Conservation (phyloP, 139 green algal species). For the Chlorella sorokiniana region DNA sequence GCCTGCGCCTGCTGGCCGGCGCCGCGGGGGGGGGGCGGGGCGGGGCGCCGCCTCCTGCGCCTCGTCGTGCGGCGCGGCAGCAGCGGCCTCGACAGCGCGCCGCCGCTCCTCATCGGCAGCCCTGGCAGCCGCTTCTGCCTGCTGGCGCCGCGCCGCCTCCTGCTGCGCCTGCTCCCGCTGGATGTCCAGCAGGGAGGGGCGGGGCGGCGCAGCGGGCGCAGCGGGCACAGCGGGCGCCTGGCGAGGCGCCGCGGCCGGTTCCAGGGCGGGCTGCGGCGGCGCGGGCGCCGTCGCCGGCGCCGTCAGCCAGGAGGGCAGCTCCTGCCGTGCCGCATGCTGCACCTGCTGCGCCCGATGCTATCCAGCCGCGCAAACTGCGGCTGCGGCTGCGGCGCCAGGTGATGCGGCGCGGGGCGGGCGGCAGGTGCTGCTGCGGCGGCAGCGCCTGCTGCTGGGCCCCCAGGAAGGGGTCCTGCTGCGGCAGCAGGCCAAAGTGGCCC, state of each 20-base stretch:
- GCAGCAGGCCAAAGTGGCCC: slow-evolving; percentile 26
- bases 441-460: slow-evolving; percentile 7
- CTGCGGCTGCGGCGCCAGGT: not conserved
- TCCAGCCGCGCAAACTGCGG: not conserved
- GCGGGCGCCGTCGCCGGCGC: not conserved
- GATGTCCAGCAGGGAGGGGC: slow-evolving; percentile 24
- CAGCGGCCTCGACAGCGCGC: not conserved
- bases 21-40: not conserved
- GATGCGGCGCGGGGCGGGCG: slow-evolving; percentile 2
- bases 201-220: not conserved
- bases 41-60: not conserved
- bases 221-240: not conserved
- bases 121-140: not conserved
- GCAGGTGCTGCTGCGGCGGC: not conserved
- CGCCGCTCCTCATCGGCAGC: slow-evolving; percentile 21
- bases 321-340: not conserved
- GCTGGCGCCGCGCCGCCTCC: not conserved
- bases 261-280: not conserved
- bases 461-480: slow-evolving; percentile 15
- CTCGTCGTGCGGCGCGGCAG: not conserved
- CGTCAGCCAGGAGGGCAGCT: slow-evolving; percentile 15
- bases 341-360: not conserved
- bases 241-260: slow-evolving; percentile 3
- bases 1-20: not conserved
- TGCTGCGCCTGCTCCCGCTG: slow-evolving; percentile 30